Evolutionary conservation across 805 yeast genomes (phyloP).

Genomic region (Suhomyces sp.): DNA sequence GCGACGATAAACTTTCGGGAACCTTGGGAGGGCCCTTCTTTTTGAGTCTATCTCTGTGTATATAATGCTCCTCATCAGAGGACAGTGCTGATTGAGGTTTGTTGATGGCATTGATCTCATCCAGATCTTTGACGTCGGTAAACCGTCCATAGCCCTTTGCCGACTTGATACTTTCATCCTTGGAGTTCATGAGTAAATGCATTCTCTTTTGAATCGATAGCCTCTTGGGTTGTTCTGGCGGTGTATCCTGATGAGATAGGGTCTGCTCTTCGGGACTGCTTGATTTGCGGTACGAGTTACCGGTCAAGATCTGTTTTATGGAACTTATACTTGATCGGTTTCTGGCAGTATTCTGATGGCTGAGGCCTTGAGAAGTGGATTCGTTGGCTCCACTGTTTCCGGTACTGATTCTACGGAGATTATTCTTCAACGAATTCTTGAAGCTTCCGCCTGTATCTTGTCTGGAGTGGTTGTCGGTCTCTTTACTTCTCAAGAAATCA

Average conservation of each 20-base stretch:
- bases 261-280: conserved; percentile 7
- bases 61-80: conserved; percentile 1
- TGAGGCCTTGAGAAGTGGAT: conserved; percentile 15
- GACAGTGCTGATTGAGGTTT: conserved; percentile 7
- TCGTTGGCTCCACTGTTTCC: conserved; percentile 25
- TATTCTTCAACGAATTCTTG: conserved; percentile 28
- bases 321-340: conserved; percentile 30
- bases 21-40: conserved; percentile 33
- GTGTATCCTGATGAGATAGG: not conserved
- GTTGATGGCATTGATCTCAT: conserved; percentile 34
- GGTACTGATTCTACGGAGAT: conserved; percentile 39
- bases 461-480: conserved; percentile 20
- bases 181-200: conserved; percentile 42
- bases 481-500: conserved; percentile 35
- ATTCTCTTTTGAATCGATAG: conserved; percentile 54
- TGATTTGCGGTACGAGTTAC: conserved; percentile 17
- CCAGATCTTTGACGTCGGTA: conserved; percentile 42
- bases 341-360: conserved; percentile 7
- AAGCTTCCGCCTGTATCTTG: conserved; percentile 44
- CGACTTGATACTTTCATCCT: conserved; percentile 49
- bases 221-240: conserved; percentile 14
- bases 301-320: conserved; percentile 29
- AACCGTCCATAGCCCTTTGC: conserved; percentile 83
- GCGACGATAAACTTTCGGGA: conserved; percentile 28
- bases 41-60: conserved; percentile 5